Evolutionary conservation across 2,329 filamentous ascomycete genomes (phyloP).

Genomic region (Cladosporium sp.): DNA sequence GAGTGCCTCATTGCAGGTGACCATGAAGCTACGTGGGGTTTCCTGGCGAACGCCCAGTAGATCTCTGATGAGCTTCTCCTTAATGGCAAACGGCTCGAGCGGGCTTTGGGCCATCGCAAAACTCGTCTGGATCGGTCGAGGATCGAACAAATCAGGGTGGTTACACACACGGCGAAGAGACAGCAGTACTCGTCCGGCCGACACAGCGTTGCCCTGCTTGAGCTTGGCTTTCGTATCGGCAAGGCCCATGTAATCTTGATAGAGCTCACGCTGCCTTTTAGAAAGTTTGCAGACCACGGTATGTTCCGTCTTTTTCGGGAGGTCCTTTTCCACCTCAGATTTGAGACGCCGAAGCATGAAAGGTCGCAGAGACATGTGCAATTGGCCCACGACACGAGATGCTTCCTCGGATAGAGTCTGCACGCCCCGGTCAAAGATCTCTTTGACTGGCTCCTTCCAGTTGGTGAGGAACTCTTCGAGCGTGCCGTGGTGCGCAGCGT

Average conservation of each 20-base stretch:
- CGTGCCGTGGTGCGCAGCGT: conserved; percentile 76
- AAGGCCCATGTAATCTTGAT: conserved; percentile 90
- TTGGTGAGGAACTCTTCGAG: conserved; percentile 94
- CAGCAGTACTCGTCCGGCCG: conserved; percentile 98
- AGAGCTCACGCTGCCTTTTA: conserved; percentile 89
- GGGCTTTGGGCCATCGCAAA: conserved; percentile 77
- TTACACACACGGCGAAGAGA: conserved; percentile 97
- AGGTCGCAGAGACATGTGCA: conserved; percentile 88
- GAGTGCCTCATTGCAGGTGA: conserved; percentile 18
- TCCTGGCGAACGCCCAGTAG: conserved; percentile 27
- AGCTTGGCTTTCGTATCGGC: conserved; percentile 84
- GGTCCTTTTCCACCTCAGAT: conserved; percentile 96
- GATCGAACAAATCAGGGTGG: conserved; percentile 93
- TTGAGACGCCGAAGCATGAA: conserved; percentile 88
- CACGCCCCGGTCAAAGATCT: conserved; percentile 89
- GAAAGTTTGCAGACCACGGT: conserved; percentile 93
- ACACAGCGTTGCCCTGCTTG: conserved; percentile 89
- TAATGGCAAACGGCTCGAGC: conserved; percentile 64
- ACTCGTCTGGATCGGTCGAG: conserved; percentile 91
- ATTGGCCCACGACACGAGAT: conserved; percentile 80
- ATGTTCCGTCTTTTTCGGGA: conserved; percentile 96
- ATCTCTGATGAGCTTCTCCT: conserved; percentile 63
- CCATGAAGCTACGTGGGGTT: conserved; percentile 15
- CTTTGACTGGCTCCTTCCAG: conserved; percentile 90
- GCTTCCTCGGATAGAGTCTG: conserved; percentile 94